Evolutionary conservation across 2,329 filamentous ascomycete species (phyloP), one percentile per base, ranked within the genome.

Genomic region (Blastomyces silverae): DNA sequence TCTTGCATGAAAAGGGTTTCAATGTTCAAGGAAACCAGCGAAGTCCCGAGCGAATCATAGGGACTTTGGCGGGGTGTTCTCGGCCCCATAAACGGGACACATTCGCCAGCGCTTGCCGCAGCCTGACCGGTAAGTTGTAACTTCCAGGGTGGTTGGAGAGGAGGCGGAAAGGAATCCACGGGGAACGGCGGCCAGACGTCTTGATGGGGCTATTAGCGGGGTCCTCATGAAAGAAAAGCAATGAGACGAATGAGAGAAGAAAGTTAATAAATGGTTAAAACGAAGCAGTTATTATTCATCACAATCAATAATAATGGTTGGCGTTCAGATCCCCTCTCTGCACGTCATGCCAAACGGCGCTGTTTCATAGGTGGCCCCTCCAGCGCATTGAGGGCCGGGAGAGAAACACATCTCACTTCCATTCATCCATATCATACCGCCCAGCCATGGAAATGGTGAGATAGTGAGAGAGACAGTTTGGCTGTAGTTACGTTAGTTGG

Each of bases 1-100:
- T 60, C 58, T 44, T 60, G 58, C 58, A 60, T 60, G 42, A 55
- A 28, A 59, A 46, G 25, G 22, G 39, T n/a, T 48, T 25, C 25
- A 28, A 25, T 44, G 42, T 28, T n/a, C n/a, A 44, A 46, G 6
- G 31, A 42, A 44, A 48, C 28, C 25, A 48, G 17, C 2, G 37
- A 48, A 46, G 37, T 6, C 37, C n/a, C 39, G 25, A 28, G 58
- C 10, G 58, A 60, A 48, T 44, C 20, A 34, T 22, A 22, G 34
- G 22, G 48, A 50, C 34, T 57, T 7, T 22, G 55, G 31, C 20
- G 34, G 2, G 6, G n/a, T 28, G 58, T 60, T 34, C 58, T 60
- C 39, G 58, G 42, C 58, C 25, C 31, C 39, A 48, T 56, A 20
- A 46, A 46, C 17, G 5, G 10, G 42, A 28, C 42, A 39, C 42